These are phyloP conservation scores for Auricularia sp. DNA, from an alignment of 768 basidiomycete species.

Conservation along the genomic window DNA sequence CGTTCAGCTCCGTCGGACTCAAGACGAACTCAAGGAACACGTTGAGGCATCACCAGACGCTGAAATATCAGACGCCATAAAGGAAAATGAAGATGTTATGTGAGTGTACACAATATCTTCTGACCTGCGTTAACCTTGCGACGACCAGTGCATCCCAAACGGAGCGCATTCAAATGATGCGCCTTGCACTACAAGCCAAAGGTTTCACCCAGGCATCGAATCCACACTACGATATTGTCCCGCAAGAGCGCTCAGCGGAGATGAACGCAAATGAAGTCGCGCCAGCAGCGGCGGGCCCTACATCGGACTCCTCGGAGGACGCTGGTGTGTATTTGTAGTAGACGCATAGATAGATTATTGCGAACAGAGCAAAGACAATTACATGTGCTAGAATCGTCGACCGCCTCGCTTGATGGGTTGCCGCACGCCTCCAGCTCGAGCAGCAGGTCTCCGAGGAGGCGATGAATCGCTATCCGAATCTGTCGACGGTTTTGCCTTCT, in stretches of 20 bases:
- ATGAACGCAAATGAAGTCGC: not conserved
- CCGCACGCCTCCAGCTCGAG: not conserved
- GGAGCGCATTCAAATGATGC: constrained; percentile 62
- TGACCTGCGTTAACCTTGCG: too few species aligned
- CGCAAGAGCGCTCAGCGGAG: not conserved
- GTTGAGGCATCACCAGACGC: constrained; percentile 36
- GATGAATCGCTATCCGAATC: not conserved
- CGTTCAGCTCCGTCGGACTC: constrained; percentile 49
- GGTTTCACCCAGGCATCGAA: constrained; percentile 32
- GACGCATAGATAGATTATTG: not conserved
- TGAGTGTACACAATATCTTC: constrained; percentile 19
- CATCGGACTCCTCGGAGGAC: not conserved
- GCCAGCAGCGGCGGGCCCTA: not conserved
- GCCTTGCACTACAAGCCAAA: constrained; percentile 52
- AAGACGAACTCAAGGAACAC: constrained; percentile 42
- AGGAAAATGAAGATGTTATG: constrained; percentile 71
- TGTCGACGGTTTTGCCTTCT: not conserved
- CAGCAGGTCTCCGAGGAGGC: not conserved
- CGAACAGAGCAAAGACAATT: too few species aligned
- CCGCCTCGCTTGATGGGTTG: not conserved
- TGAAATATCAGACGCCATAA: constrained; percentile 48
- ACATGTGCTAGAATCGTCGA: not conserved
- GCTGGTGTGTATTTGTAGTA: not conserved
- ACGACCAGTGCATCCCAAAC: constrained; percentile 59
- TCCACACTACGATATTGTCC: constrained; percentile 36